Percentiles rank a stretch among this genome's conserved stretches.
phyloP scores from a whole-genome alignment of 2,329 filamentous ascomycete genomes.

The Lecanoromycetidae sp. region DNA sequence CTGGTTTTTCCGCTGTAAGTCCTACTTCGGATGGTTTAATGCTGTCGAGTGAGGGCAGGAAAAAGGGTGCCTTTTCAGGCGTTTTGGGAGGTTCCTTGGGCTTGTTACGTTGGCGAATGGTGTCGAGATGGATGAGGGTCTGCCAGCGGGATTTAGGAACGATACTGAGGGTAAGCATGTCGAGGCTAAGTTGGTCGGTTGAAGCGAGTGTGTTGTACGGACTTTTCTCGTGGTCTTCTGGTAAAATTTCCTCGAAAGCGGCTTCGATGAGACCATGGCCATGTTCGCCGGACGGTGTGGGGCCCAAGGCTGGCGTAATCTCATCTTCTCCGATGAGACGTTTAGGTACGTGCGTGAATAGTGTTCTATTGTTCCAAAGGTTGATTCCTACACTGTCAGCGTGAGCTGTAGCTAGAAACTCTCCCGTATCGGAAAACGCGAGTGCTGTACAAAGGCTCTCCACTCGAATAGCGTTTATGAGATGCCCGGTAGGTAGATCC shows the following conservation, averaged over 20 bases:
- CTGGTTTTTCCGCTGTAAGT: constrained; percentile 22
- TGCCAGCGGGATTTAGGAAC: constrained; percentile 91
- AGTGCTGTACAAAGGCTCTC: constrained; percentile 69
- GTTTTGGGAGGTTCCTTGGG: constrained; percentile 82
- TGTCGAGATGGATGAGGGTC: constrained; percentile 79
- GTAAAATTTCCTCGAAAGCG: constrained; percentile 51
- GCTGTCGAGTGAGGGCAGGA: constrained; percentile 56
- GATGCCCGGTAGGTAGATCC: constrained; percentile 89
- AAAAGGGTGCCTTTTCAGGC: constrained; percentile 92
- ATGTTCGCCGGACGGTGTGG: constrained; percentile 72
- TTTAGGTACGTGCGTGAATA: constrained; percentile 82
- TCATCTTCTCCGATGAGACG: constrained; percentile 70
- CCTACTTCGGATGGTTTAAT: constrained; percentile 22
- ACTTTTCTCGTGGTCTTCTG: constrained; percentile 34
- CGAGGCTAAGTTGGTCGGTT: constrained; percentile 63
- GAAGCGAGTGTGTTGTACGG: constrained; percentile 45
- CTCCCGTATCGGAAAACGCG: constrained; percentile 78
- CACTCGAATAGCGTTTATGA: constrained; percentile 82
- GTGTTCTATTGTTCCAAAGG: constrained; percentile 86
- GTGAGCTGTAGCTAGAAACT: constrained; percentile 84
- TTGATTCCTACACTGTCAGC: constrained; percentile 76
- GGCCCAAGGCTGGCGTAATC: constrained; percentile 52
- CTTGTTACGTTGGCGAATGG: constrained; percentile 85
- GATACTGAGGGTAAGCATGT: constrained; percentile 78
- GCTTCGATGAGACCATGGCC: constrained; percentile 64